These are phyloP conservation scores for Dendrobium huoshanense DNA, from an alignment of 106 monocot genomes.

Conservation along the genomic window DNA sequence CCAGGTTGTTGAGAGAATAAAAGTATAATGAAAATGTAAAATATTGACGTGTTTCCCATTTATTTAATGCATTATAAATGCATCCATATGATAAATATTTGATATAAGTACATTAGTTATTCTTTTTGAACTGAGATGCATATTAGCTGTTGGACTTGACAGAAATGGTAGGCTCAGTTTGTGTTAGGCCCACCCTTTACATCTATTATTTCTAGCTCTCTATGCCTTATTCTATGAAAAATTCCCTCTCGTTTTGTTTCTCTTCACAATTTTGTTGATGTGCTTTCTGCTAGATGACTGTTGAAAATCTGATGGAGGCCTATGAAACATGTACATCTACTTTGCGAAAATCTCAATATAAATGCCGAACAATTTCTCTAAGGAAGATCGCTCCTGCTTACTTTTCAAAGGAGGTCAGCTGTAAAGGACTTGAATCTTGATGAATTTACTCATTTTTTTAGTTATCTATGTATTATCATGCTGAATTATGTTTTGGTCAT, in stretches of 20 bases:
- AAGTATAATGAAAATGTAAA: background rate
- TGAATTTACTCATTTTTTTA: background rate
- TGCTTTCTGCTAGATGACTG: constrained; percentile 59
- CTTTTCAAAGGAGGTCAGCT: constrained; percentile 78
- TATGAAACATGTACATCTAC: constrained; percentile 62
- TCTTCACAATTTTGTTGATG: background rate
- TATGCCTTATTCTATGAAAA: background rate
- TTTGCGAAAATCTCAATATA: constrained; percentile 60
- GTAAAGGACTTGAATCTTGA: background rate
- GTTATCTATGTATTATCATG: background rate
- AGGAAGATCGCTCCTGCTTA: constrained; percentile 60
- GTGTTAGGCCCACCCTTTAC: background rate
- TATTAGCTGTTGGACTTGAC: background rate
- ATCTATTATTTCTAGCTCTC: background rate
- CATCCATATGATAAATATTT: background rate
- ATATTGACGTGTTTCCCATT: background rate
- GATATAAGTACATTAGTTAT: background rate
- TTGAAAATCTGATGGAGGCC: constrained; percentile 58
- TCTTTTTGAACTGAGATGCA: background rate
- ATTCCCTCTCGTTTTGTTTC: background rate
- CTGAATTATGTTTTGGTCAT: background rate
- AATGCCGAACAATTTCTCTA: constrained; percentile 54
- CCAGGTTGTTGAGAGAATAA: background rate
- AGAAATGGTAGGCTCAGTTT: background rate
- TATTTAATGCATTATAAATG: background rate